Conservation (phyloP, 495 filamentous ascomycete genomes). For the Penicillium cataractarum region DNA sequence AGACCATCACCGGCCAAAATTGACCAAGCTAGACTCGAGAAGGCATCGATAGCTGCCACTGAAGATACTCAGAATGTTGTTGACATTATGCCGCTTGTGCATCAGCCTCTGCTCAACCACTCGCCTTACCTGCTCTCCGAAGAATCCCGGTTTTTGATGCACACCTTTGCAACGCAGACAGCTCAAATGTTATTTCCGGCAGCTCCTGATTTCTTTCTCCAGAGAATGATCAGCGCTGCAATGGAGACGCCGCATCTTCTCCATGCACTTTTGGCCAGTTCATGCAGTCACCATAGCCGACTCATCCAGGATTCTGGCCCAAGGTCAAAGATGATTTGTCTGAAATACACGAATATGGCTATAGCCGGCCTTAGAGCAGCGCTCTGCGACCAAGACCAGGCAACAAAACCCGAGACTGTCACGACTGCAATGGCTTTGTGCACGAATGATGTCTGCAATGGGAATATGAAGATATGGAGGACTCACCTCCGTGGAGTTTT, state of each 20-base stretch:
- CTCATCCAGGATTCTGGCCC: constrained; percentile 23
- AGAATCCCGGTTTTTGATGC: constrained; percentile 35
- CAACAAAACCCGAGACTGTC: constrained; percentile 27
- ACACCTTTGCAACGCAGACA: constrained; percentile 33
- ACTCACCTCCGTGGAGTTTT: constrained; percentile 34
- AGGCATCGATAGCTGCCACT: background rate
- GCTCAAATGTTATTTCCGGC: constrained; percentile 34
- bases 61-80: background rate
- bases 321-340: constrained; percentile 15
- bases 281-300: constrained; percentile 36
- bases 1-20: background rate
- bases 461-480: constrained; percentile 34
- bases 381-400: constrained; percentile 15
- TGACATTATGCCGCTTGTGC: background rate
- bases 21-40: background rate
- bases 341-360: constrained; percentile 38
- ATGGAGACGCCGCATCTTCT: constrained; percentile 36
- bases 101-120: constrained; percentile 22
- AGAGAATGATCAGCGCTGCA: constrained; percentile 29
- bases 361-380: constrained; percentile 31
- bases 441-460: constrained; percentile 45
- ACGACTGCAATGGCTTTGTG: constrained; percentile 39
- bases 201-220: constrained; percentile 29
- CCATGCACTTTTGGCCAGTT: constrained; percentile 33
- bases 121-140: constrained; percentile 28